phyloP scores from a whole-genome alignment of 164 flowering plant genomes.

The Macadamia integrifolia region DNA sequence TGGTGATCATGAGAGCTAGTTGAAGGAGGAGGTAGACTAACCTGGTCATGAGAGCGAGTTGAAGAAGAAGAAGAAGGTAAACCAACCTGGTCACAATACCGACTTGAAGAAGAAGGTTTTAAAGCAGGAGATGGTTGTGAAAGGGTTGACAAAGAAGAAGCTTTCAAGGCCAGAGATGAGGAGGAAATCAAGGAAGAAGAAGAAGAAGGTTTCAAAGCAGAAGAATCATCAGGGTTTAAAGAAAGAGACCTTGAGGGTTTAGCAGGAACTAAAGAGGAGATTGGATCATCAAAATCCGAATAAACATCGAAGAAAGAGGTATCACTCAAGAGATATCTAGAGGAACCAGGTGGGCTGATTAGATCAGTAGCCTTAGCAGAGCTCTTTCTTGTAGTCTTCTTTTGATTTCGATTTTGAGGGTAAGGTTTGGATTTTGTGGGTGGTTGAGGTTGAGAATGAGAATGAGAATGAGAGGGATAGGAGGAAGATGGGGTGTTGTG shows the following conservation, averaged over 20 bases:
- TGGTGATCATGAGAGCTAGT: too few species aligned
- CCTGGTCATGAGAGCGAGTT: not conserved
- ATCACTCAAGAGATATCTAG: slow-evolving; percentile 52
- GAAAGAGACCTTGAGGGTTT: slow-evolving; percentile 4
- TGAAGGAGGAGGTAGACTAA: not conserved
- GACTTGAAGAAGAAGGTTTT: too few species aligned
- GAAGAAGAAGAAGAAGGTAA: not conserved
- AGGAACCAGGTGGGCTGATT: slow-evolving; percentile 36
- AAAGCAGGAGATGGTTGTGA: not conserved
- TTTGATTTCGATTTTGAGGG: slow-evolving; percentile 10
- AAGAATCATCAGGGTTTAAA: slow-evolving; percentile 18
- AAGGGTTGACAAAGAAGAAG: not conserved
- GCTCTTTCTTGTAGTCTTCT: slow-evolving; percentile 22
- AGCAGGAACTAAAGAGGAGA: slow-evolving; percentile 29
- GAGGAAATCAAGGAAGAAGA: slow-evolving; percentile 27
- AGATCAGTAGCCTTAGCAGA: slow-evolving; percentile 31
- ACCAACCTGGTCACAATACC: too few species aligned
- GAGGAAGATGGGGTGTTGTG: slow-evolving; percentile 22
- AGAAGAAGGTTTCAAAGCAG: slow-evolving; percentile 28
- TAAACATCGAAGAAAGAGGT: slow-evolving; percentile 28
- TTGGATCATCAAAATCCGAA: slow-evolving; percentile 29
- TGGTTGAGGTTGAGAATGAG: slow-evolving; percentile 17
- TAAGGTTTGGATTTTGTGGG: slow-evolving; percentile 39
- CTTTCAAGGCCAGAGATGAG: slow-evolving; percentile 23
- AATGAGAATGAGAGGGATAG: too few species aligned